A percentile compares a stretch with the other conserved stretches of the same genome.
Evolutionary conservation across 2,329 filamentous ascomycete species (phyloP).

Genomic region (Aureobasidium uvarum): DNA sequence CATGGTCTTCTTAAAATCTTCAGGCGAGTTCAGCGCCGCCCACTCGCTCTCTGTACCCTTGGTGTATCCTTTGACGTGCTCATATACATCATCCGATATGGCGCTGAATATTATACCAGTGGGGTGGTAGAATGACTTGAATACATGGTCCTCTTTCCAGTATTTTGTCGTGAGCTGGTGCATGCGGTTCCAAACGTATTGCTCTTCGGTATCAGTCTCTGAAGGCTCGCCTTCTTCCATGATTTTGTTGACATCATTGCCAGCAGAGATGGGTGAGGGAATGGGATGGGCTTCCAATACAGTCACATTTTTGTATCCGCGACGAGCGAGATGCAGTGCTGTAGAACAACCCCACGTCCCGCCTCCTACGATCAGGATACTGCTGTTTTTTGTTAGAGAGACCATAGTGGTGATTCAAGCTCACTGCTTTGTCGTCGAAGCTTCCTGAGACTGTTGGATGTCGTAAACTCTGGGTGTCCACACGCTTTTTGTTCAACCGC

Average conservation of each 20-base stretch:
- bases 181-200: conserved; percentile 39
- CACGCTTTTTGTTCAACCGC: background rate
- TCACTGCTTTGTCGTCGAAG: background rate
- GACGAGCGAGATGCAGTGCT: conserved; percentile 52
- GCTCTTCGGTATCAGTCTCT: conserved; percentile 35
- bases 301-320: conserved; percentile 51
- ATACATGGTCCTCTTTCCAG: conserved; percentile 47
- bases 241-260: conserved; percentile 55
- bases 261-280: conserved; percentile 50
- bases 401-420: background rate
- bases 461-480: background rate
- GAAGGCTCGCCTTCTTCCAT: conserved; percentile 42
- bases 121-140: conserved; percentile 47
- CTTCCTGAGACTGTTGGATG: background rate
- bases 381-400: conserved; percentile 30
- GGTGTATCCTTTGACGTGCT: conserved; percentile 41
- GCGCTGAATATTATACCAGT: conserved; percentile 52
- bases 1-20: conserved; percentile 53
- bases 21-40: conserved; percentile 42
- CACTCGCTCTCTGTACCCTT: conserved; percentile 35
- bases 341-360: conserved; percentile 55
- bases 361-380: conserved; percentile 48
- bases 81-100: conserved; percentile 42
- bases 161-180: conserved; percentile 42
- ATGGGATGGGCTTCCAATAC: conserved; percentile 50